Evolutionary conservation across 352 stramenopile genomes (phyloP).

Genomic region (Pythium insidiosum): DNA sequence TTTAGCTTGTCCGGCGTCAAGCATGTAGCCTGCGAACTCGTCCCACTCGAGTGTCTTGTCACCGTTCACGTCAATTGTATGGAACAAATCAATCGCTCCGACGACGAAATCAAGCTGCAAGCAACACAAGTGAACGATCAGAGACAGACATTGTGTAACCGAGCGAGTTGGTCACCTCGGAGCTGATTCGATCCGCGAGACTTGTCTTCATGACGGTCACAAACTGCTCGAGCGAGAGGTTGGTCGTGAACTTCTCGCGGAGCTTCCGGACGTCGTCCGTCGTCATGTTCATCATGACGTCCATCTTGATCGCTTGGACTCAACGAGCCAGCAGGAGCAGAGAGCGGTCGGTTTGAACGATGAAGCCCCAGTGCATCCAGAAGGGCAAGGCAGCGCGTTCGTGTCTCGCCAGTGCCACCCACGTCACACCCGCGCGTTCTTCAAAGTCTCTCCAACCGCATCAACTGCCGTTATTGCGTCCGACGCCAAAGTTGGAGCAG

Average conservation of each 20-base stretch:
- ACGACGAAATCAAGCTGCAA: conserved; percentile 82
- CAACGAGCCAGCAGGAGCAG: not conserved
- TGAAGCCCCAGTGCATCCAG: no score
- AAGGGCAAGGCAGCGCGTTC: no score
- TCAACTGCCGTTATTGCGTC: no score
- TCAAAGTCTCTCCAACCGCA: no score
- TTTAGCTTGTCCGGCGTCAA: conserved; percentile 60
- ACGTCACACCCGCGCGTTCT: no score
- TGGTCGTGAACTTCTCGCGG: conserved; percentile 37
- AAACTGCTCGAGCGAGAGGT: conserved; percentile 55
- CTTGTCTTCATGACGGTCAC: conserved; percentile 62
- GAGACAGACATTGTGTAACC: no score
- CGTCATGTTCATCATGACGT: conserved; percentile 85
- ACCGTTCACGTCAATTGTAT: conserved; percentile 88
- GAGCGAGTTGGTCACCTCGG: no score
- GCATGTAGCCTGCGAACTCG: conserved; percentile 85
- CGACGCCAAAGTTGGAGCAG: no score
- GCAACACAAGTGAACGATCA: no score
- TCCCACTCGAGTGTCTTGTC: conserved; percentile 85
- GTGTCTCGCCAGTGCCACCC: no score
- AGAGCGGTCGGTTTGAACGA: not conserved
- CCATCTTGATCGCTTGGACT: conserved; percentile 25
- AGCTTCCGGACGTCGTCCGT: conserved; percentile 64
- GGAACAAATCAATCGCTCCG: conserved; percentile 81
- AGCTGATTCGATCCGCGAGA: conserved; percentile 47